phyloP scores from a whole-genome alignment of 495 filamentous ascomycete species.

The Aspergillus indologenus region DNA sequence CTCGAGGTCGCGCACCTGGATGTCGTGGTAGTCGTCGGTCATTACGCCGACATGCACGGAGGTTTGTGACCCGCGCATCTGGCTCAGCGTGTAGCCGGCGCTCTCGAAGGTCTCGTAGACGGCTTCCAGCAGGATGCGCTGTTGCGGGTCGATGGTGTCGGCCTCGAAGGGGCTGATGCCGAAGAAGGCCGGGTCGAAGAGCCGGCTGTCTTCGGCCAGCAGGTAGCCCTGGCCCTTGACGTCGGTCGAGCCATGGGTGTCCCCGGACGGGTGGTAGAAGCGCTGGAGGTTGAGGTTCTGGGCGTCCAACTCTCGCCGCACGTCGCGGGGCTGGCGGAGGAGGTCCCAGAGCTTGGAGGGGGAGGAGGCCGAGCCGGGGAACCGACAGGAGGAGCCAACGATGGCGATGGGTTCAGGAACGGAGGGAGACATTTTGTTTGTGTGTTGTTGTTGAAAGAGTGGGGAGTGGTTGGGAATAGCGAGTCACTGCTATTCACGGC shows the following conservation, averaged over 20 bases:
- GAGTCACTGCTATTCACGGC: too few relatives aligned
- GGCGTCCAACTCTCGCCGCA: too few relatives aligned
- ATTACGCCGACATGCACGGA: constrained; percentile 51
- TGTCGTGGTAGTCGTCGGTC: constrained; percentile 47
- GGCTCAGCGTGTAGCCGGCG: constrained; percentile 41
- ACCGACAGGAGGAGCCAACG: constrained; percentile 28
- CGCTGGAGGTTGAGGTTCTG: too few relatives aligned
- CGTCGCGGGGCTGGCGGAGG: constrained; percentile 27
- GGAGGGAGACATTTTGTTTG: constrained; percentile 4
- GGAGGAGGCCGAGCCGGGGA: constrained; percentile 26
- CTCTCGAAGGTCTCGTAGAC: constrained; percentile 61
- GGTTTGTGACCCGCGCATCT: constrained; percentile 48
- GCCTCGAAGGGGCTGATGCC: constrained; percentile 56
- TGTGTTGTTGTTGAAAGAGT: too few relatives aligned
- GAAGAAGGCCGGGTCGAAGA: constrained; percentile 31
- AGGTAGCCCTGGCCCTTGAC: too few relatives aligned
- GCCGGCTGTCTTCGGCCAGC: too few relatives aligned
- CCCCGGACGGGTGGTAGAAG: too few relatives aligned
- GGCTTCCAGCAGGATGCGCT: constrained; percentile 53
- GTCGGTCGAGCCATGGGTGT: too few relatives aligned
- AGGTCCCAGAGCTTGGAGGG: constrained; percentile 29
- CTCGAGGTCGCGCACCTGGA: constrained; percentile 42
- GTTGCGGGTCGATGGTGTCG: constrained; percentile 49
- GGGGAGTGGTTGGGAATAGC: too few relatives aligned
- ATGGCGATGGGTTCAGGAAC: constrained; percentile 33